Conservation (phyloP, 1,284 basidiomycete species). For the Taiwanofungus camphoratus region DNA sequence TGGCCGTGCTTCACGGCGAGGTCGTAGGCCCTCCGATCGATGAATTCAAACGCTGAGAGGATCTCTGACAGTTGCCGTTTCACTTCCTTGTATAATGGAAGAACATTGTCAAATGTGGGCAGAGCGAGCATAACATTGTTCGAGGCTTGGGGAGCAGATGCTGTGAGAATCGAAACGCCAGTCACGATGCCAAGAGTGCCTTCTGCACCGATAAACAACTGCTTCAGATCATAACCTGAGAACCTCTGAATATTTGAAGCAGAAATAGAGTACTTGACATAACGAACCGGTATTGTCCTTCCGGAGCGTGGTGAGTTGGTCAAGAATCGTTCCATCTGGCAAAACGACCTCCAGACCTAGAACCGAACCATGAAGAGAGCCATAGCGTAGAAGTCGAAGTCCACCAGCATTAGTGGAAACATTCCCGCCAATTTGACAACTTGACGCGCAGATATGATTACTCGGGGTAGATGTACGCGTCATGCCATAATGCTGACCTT, state of each 20-base stretch:
- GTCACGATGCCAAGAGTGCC: constrained; percentile 96
- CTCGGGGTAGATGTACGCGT: neutral
- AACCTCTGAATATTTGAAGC: neutral
- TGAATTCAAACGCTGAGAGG: constrained; percentile 96
- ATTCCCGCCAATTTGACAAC: constrained; percentile 98
- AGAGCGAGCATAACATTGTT: constrained; percentile 76
- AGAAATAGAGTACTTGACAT: neutral
- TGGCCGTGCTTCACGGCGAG: constrained; percentile 77
- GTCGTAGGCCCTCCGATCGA: constrained; percentile 86
- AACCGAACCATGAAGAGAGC: constrained; percentile 92
- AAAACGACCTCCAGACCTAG: constrained; percentile 97
- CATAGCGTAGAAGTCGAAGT: constrained; percentile 89
- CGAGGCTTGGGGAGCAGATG: constrained; percentile 80
- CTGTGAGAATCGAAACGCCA: constrained; percentile 93
- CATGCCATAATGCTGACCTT: constrained; percentile 57
- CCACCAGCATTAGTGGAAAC: constrained; percentile 98
- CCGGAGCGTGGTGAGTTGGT: constrained; percentile 78
- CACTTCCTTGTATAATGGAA: constrained; percentile 63
- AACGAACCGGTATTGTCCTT: constrained; percentile 94
- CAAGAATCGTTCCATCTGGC: constrained; percentile 92
- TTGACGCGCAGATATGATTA: constrained; percentile 22
- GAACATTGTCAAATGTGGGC: constrained; percentile 68
- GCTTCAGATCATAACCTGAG: constrained; percentile 95
- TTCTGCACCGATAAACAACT: constrained; percentile 97
- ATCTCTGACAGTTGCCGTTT: constrained; percentile 89